Percentiles rank a stretch among this genome's conserved stretches.
These are phyloP conservation scores for Rhododendron griersonianum DNA, from an alignment of 148 eudicot species.

Conservation along the genomic window DNA sequence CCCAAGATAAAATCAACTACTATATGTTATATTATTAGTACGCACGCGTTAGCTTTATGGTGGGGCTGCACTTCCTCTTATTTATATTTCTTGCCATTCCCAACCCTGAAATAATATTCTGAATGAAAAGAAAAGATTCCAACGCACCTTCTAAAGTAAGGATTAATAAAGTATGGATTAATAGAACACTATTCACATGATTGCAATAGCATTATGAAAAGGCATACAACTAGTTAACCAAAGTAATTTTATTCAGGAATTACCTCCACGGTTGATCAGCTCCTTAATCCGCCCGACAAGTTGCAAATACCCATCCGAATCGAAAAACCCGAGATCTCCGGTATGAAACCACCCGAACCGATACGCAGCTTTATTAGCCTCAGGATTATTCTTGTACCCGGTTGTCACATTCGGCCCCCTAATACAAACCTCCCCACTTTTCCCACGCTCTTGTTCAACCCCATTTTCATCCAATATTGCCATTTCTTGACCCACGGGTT, in stretches of 20 bases:
- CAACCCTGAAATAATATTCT: neutral
- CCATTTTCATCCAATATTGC: slow-evolving; percentile 73
- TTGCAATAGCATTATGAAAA: neutral
- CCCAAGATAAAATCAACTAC: too few relatives aligned
- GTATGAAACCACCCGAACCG: slow-evolving; percentile 94
- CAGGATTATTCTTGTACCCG: slow-evolving; percentile 91
- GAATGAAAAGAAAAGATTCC: neutral
- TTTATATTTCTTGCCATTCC: neutral
- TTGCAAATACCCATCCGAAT: slow-evolving; percentile 82
- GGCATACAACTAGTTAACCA: neutral
- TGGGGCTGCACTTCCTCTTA: neutral
- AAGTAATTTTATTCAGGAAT: neutral
- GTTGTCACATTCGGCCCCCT: slow-evolving; percentile 84
- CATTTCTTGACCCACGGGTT: slow-evolving; percentile 88
- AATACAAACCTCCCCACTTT: slow-evolving; percentile 84
- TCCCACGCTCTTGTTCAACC: slow-evolving; percentile 39
- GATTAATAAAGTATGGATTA: neutral
- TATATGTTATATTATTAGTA: neutral
- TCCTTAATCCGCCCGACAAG: slow-evolving; percentile 96
- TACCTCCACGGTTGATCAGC: slow-evolving; percentile 99
- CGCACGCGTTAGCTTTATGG: neutral
- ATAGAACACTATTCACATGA: neutral
- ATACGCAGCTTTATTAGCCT: slow-evolving; percentile 75
- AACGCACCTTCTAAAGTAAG: neutral
- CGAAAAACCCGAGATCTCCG: slow-evolving; percentile 80